These are phyloP conservation scores for Starmerella etchellsii DNA, from an alignment of 805 yeast genomes.

Conservation along the genomic window DNA sequence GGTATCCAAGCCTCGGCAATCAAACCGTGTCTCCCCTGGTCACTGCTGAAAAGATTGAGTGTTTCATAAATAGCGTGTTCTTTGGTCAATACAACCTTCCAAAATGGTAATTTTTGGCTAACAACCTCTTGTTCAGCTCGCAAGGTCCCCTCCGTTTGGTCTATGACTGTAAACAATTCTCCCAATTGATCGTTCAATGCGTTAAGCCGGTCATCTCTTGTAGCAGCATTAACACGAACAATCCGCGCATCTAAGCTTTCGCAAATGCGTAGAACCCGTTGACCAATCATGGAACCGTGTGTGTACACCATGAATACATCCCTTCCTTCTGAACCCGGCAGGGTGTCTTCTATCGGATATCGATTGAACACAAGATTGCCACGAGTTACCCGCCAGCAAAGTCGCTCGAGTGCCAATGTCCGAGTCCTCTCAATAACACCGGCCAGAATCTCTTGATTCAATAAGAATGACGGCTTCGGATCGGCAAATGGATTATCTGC, in stretches of 20 bases:
- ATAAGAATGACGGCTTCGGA: not conserved
- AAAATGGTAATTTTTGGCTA: slow-evolving; percentile 56
- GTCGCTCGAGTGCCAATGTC: slow-evolving; percentile 58
- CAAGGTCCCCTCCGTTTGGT: slow-evolving; percentile 52
- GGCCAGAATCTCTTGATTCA: slow-evolving; percentile 37
- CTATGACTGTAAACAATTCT: slow-evolving; percentile 48
- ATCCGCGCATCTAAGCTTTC: slow-evolving; percentile 80
- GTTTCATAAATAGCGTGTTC: slow-evolving; percentile 74
- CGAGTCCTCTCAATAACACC: slow-evolving; percentile 72
- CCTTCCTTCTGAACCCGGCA: slow-evolving; percentile 50
- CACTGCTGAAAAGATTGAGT: slow-evolving; percentile 68
- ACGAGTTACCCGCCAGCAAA: slow-evolving; percentile 83
- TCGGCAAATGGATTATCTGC: not conserved
- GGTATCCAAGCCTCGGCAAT: slow-evolving; percentile 99
- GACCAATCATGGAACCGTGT: slow-evolving; percentile 65
- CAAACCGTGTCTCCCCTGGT: slow-evolving; percentile 65
- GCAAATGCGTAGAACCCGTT: slow-evolving; percentile 64
- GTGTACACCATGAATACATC: slow-evolving; percentile 81
- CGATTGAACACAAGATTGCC: slow-evolving; percentile 78
- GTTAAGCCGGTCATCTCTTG: slow-evolving; percentile 23
- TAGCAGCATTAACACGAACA: slow-evolving; percentile 44
- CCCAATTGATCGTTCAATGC: slow-evolving; percentile 36
- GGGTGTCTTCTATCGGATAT: slow-evolving; percentile 45
- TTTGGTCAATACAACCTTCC: slow-evolving; percentile 57
- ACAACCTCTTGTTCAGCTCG: slow-evolving; percentile 66